phyloP scores from a whole-genome alignment of 2,329 filamentous ascomycete genomes.

The Raffaelea arxii region DNA sequence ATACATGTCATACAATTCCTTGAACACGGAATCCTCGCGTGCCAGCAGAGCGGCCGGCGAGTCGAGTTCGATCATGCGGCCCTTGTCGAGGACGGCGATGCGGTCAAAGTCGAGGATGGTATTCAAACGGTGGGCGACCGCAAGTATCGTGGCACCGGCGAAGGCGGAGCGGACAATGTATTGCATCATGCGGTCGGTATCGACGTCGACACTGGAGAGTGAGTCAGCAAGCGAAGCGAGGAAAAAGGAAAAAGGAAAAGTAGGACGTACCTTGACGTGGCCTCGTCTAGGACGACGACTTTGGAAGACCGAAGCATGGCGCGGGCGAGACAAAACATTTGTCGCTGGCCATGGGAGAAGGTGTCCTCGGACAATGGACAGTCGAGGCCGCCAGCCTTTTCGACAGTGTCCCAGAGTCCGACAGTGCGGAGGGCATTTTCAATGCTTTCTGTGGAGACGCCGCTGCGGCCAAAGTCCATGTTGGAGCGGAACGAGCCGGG shows the following conservation, averaged over 20 bases:
- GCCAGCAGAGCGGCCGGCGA: constrained; percentile 5
- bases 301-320: constrained; percentile 30
- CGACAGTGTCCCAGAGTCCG: constrained; percentile 20
- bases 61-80: constrained; percentile 21
- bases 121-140: constrained; percentile 24
- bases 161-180: constrained; percentile 43
- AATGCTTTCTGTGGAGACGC: constrained; percentile 18
- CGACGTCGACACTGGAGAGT: constrained; percentile 37
- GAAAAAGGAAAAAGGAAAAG: background rate
- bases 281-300: constrained; percentile 36
- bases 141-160: constrained; percentile 40
- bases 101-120: constrained; percentile 41
- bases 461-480: constrained; percentile 28
- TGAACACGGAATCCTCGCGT: background rate
- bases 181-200: constrained; percentile 47
- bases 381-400: constrained; percentile 26
- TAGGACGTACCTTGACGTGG: constrained; percentile 23
- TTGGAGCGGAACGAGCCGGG: constrained; percentile 39
- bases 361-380: constrained; percentile 17
- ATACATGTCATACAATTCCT: background rate
- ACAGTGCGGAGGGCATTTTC: constrained; percentile 12
- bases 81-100: constrained; percentile 35
- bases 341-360: constrained; percentile 34
- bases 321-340: constrained; percentile 40
- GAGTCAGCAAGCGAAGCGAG: background rate